phyloP scores from a whole-genome alignment of 768 basidiomycete species.

The Cystoderma amianthinum region DNA sequence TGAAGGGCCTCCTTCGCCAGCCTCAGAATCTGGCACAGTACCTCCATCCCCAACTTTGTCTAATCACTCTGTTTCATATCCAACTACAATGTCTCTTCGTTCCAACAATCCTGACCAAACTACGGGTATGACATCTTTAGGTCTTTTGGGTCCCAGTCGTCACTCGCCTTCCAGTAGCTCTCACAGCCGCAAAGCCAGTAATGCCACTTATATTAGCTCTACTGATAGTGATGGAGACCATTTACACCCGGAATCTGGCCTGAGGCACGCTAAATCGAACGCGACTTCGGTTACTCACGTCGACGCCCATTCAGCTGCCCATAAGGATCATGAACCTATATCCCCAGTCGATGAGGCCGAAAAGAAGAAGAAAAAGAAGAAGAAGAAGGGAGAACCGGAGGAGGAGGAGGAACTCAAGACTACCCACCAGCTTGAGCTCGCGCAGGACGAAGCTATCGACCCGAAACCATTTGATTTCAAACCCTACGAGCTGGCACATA shows the following conservation, averaged over 20 bases:
- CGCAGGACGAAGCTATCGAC: constrained; percentile 37
- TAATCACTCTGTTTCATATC: constrained; percentile 52
- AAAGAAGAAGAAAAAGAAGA: constrained; percentile 16
- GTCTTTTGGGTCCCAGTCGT: constrained; percentile 35
- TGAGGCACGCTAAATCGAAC: constrained; percentile 31
- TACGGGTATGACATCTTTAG: constrained; percentile 43
- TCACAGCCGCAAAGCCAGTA: constrained; percentile 53
- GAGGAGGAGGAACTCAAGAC: constrained; percentile 17
- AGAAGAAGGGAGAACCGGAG: constrained; percentile 14
- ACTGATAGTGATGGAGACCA: constrained; percentile 48
- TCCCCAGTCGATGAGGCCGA: constrained; percentile 9
- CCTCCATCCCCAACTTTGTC: constrained; percentile 81
- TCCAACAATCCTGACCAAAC: constrained; percentile 61
- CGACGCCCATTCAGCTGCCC: constrained; percentile 13
- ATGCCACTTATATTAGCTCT: constrained; percentile 44
- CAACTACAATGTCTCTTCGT: constrained; percentile 47
- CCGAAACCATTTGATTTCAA: constrained; percentile 69
- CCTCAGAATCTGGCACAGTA: constrained; percentile 18
- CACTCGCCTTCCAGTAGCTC: constrained; percentile 10
- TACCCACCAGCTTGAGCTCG: constrained; percentile 25
- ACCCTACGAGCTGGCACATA: constrained; percentile 70
- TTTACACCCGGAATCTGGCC: constrained; percentile 16
- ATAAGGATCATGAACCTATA: constrained; percentile 14
- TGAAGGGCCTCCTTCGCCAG: too few species aligned
- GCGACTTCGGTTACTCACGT: constrained; percentile 27